Percentiles rank a stretch among this genome's conserved stretches.
phyloP scores from a whole-genome alignment of 2,329 filamentous ascomycete genomes.

The Calonectria pauciramosa region DNA sequence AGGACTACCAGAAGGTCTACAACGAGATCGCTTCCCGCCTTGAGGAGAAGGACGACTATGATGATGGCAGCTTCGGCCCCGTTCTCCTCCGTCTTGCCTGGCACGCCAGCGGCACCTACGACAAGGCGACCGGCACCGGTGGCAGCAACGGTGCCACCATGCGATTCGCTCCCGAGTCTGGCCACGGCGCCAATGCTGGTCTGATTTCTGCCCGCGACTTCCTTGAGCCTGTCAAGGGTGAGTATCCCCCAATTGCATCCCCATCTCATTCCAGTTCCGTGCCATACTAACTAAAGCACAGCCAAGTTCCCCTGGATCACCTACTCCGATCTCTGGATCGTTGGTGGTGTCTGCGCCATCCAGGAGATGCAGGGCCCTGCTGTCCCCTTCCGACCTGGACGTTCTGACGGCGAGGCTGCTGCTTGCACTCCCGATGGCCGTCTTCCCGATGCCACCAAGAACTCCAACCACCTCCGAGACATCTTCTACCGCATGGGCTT shows the following conservation, averaged over 20 bases:
- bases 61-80: constrained; percentile 95
- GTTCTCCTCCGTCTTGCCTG: constrained; percentile 92
- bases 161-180: constrained; percentile 90
- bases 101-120: constrained; percentile 94
- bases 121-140: constrained; percentile 88
- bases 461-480: constrained; percentile 83
- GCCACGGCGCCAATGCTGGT: constrained; percentile 95
- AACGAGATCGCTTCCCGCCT: constrained; percentile 84
- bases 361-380: constrained; percentile 95
- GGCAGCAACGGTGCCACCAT: constrained; percentile 98
- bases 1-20: constrained; percentile 97
- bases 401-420: constrained; percentile 81
- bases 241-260: constrained; percentile 44
- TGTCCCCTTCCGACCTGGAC: constrained; percentile 91
- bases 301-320: constrained; percentile 92
- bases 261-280: neutral
- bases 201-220: constrained; percentile 90
- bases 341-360: constrained; percentile 85
- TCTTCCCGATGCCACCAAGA: constrained; percentile 83
- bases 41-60: constrained; percentile 93
- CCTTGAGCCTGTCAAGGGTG: constrained; percentile 90
- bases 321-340: constrained; percentile 97
- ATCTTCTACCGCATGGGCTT: constrained; percentile 99
- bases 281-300: constrained; percentile 31
- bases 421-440: constrained; percentile 96